Percentiles rank a stretch among this genome's conserved stretches.
Conservation (phyloP, 805 yeast species). For the Schwanniomyces polymorphus region DNA sequence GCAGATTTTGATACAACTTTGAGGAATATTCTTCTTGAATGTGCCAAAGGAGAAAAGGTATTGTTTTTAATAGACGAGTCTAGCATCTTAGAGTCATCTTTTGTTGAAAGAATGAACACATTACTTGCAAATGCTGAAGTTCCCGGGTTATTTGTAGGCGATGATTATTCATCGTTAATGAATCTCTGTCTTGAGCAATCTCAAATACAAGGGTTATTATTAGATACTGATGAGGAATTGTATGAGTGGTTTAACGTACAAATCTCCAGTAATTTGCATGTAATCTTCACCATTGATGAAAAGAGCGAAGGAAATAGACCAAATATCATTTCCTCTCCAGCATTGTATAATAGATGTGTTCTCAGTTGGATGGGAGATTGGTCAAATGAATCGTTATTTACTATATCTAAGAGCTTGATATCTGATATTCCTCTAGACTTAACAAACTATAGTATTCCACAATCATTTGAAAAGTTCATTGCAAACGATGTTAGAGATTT, state of each 20-base stretch:
- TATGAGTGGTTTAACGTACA: conserved; percentile 73
- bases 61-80: conserved; percentile 84
- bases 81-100: conserved; percentile 69
- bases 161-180: conserved; percentile 57
- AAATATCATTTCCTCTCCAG: conserved; percentile 74
- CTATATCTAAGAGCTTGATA: conserved; percentile 48
- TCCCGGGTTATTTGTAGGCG: conserved; percentile 84
- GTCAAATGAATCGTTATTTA: conserved; percentile 50
- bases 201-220: conserved; percentile 55
- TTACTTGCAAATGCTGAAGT: conserved; percentile 90
- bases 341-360: conserved; percentile 86
- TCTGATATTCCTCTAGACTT: conserved; percentile 53
- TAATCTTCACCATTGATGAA: conserved; percentile 72
- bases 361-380: conserved; percentile 88
- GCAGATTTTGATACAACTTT: conserved; percentile 68
- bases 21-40: conserved; percentile 47
- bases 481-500: conserved; percentile 18
- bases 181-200: conserved; percentile 56
- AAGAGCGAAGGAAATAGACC: conserved; percentile 27
- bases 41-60: conserved; percentile 54
- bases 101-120: conserved; percentile 89
- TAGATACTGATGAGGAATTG: conserved; percentile 70
- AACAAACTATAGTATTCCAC: conserved; percentile 40
- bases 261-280: conserved; percentile 73
- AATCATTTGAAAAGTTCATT: conserved; percentile 10